Conservation (phyloP, 164 flowering plant genomes). For the Pachysandra terminalis region DNA sequence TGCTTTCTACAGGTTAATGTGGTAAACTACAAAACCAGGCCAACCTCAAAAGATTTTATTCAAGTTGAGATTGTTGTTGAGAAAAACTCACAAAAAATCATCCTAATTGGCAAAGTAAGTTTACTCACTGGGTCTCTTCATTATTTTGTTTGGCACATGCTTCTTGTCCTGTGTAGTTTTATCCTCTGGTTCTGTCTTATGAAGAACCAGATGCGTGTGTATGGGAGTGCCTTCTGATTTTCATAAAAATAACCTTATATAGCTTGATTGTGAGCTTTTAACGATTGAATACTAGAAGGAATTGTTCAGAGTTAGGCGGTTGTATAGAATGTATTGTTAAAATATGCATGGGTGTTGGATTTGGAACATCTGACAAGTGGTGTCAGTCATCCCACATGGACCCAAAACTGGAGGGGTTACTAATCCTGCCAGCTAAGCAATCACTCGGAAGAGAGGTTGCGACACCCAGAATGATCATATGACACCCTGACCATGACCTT, state of each 20-base stretch:
- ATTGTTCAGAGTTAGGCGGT: too few species aligned
- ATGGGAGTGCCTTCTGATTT: not conserved
- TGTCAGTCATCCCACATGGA: too few species aligned
- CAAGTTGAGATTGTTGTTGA: slow-evolving; percentile 91
- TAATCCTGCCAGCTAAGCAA: too few species aligned
- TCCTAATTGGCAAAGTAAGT: slow-evolving; percentile 90
- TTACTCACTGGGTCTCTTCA: not conserved
- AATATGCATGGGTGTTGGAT: too few species aligned
- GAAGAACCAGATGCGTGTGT: not conserved
- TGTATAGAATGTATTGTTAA: too few species aligned
- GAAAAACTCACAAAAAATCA: slow-evolving; percentile 86
- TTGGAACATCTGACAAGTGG: too few species aligned
- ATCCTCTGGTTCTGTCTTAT: not conserved
- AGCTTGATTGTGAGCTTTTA: not conserved
- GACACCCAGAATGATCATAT: too few species aligned
- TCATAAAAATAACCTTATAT: not conserved
- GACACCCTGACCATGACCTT: too few species aligned
- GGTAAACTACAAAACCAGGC: slow-evolving; percentile 76
- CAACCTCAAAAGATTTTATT: slow-evolving; percentile 85
- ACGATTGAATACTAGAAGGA: not conserved
- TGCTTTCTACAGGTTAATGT: slow-evolving; percentile 73
- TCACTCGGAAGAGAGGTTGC: too few species aligned
- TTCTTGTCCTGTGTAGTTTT: not conserved
- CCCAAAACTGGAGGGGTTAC: too few species aligned
- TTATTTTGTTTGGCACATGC: not conserved